Evolutionary conservation across 805 yeast genomes (phyloP).

Genomic region (Kluyveromyces starmeri): DNA sequence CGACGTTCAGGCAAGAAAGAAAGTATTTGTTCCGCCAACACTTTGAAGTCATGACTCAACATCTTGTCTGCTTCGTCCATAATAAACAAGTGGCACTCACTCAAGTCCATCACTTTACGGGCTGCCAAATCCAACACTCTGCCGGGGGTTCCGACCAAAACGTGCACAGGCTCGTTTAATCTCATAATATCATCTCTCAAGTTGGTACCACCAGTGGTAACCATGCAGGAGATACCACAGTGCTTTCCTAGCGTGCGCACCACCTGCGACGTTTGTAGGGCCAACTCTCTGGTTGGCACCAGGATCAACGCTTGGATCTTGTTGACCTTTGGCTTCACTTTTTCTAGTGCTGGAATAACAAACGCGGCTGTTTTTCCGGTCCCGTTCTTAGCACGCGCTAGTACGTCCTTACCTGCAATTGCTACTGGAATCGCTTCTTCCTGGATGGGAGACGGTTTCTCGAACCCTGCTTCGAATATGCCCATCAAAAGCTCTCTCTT

Average conservation of each 20-base stretch:
- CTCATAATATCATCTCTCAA: slow-evolving; percentile 90
- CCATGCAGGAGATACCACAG: slow-evolving; percentile 88
- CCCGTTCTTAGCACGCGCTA: slow-evolving; percentile 97
- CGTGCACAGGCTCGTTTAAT: slow-evolving; percentile 86
- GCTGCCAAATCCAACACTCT: slow-evolving; percentile 91
- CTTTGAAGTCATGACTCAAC: slow-evolving; percentile 82
- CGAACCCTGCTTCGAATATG: slow-evolving; percentile 97
- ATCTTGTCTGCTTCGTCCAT: slow-evolving; percentile 99
- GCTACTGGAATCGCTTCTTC: slow-evolving; percentile 97
- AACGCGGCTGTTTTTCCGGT: slow-evolving; percentile 99
- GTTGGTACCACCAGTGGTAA: slow-evolving; percentile 95
- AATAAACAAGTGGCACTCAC: slow-evolving; percentile 77
- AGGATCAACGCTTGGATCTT: slow-evolving; percentile 87
- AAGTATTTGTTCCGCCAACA: slow-evolving; percentile 78
- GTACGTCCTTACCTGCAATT: slow-evolving; percentile 85
- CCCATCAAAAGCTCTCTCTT: slow-evolving; percentile 96
- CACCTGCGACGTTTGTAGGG: slow-evolving; percentile 94
- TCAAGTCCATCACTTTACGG: slow-evolving; percentile 77
- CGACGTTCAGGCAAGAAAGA: slow-evolving; percentile 67
- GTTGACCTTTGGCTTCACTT: slow-evolving; percentile 71
- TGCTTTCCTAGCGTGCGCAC: slow-evolving; percentile 94
- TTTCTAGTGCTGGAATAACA: slow-evolving; percentile 86
- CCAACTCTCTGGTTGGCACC: slow-evolving; percentile 97
- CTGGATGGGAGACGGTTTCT: slow-evolving; percentile 95
- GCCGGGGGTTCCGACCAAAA: slow-evolving; percentile 96